Evolutionary conservation across 208 protist species (phyloP), one percentile per base, ranked within the genome.

Genomic region (Crithidia mellificae): DNA sequence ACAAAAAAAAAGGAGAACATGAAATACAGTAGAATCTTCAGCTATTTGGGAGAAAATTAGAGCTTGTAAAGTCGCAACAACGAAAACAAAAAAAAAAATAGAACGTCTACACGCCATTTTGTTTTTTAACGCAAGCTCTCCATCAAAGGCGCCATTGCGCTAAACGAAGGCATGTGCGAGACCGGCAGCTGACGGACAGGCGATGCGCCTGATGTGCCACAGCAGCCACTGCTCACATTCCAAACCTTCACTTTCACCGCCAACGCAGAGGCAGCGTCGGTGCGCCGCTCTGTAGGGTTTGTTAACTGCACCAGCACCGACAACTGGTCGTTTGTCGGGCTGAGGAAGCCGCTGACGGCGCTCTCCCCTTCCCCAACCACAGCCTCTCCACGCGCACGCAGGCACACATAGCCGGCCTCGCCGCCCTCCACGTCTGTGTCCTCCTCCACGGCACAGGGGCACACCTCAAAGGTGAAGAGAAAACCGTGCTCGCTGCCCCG

Each of bases 191-290:
- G 52, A 24, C 52, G 52, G 14, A 6, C 24, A 47, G 22, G 7
- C 6, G 36, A 47, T n/a, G 11, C 27, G 6, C 25, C 5, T 17
- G 27, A 20, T 6, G 27, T 17, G 25, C n/a, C 20, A 19, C 39
- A n/a, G 9, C 2, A 30, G 17, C 19, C 9, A 27, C 34, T 7
- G 3, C 24, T 19, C 19, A 75, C 22, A 19, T 19, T 20, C 70
- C 70, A 75, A 44, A 75, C 70, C 39, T 75, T 75, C 14, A 75
- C 61, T 62, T 68, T 75, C 38, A 44, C 43, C 20, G 52, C 2
- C 59, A 44, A 15, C 30, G 41, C 39, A 1, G 11, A 20, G 32
- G 54, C 22, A 8, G 30, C 53, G 15, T 5, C 68, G 22, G 29
- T 27, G 14, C 29, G 32, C 15, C 32, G 62, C 20, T 32, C 0